phyloP scores from a whole-genome alignment of 768 basidiomycete species.

The Suillus decipiens region DNA sequence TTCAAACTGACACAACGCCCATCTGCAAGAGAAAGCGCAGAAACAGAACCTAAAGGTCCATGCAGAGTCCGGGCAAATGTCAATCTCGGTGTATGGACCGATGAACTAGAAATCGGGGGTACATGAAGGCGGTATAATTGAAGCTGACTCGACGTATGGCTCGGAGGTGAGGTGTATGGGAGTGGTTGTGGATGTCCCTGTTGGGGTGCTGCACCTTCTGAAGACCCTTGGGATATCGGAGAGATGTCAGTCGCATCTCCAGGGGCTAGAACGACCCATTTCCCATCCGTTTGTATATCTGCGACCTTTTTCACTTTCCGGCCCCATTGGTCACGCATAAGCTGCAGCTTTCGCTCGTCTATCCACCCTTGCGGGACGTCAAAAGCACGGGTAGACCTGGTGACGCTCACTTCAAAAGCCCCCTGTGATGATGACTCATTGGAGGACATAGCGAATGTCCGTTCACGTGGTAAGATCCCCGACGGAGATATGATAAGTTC shows the following conservation, averaged over 20 bases:
- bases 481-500: conserved; percentile 64
- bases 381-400: conserved; percentile 66
- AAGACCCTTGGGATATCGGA: conserved; percentile 19
- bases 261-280: conserved; percentile 80
- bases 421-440: conserved; percentile 20
- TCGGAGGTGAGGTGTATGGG: conserved; percentile 34
- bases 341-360: conserved; percentile 59
- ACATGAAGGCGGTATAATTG: conserved; percentile 77
- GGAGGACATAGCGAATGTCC: conserved; percentile 11
- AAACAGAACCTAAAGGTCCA: conserved; percentile 68
- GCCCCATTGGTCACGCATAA: conserved; percentile 75
- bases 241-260: conserved; percentile 35
- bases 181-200: conserved; percentile 21
- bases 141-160: conserved; percentile 53
- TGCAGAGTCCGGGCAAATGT: conserved; percentile 71
- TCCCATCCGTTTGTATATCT: conserved; percentile 82
- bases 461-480: conserved; percentile 15
- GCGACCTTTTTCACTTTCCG: conserved; percentile 71
- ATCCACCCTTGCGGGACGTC: conserved; percentile 76
- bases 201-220: conserved; percentile 28
- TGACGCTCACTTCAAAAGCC: conserved; percentile 52
- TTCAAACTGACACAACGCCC: conserved; percentile 81
- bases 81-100: conserved; percentile 60
- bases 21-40: conserved; percentile 72
- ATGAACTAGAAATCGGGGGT: conserved; percentile 51